Percentiles rank a stretch among this genome's conserved stretches.
These are phyloP conservation scores for Serendipita vermifera DNA, from an alignment of 768 basidiomycete species.

Conservation along the genomic window DNA sequence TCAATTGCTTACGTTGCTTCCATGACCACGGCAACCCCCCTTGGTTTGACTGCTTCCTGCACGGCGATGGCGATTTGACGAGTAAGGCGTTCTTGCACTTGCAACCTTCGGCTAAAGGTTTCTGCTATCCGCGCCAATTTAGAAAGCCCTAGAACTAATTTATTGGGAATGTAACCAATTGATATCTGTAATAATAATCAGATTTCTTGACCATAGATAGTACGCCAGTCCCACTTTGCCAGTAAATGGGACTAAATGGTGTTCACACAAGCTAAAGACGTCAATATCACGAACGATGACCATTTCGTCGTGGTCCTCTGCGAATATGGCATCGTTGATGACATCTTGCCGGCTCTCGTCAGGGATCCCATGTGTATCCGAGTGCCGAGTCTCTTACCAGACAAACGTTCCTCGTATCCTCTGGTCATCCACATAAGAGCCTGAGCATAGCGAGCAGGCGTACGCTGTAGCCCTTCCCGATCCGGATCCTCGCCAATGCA, in stretches of 20 bases:
- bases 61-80: constrained; percentile 98
- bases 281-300: constrained; percentile 96
- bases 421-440: constrained; percentile 98
- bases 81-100: constrained; percentile 95
- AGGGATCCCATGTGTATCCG: constrained; percentile 11
- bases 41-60: constrained; percentile 93
- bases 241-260: constrained; percentile 95
- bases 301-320: constrained; percentile 99
- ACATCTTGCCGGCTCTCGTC: constrained; percentile 46
- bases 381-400: constrained; percentile 38
- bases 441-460: constrained; percentile 92
- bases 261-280: constrained; percentile 94
- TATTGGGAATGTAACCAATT: constrained; percentile 94
- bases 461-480: constrained; percentile 80
- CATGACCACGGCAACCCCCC: constrained; percentile 98
- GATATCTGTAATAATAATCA: constrained; percentile 49
- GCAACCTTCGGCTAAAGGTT: constrained; percentile 88
- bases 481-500: constrained; percentile 98
- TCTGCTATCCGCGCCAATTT: constrained; percentile 96
- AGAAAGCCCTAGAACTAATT: constrained; percentile 84
- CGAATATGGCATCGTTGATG: constrained; percentile 96
- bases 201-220: background rate
- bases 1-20: constrained; percentile 85
- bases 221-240: constrained; percentile 63
- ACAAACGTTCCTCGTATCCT: constrained; percentile 91